phyloP scores from a whole-genome alignment of 2,329 filamentous ascomycete genomes.

The Aspergillus melleus region DNA sequence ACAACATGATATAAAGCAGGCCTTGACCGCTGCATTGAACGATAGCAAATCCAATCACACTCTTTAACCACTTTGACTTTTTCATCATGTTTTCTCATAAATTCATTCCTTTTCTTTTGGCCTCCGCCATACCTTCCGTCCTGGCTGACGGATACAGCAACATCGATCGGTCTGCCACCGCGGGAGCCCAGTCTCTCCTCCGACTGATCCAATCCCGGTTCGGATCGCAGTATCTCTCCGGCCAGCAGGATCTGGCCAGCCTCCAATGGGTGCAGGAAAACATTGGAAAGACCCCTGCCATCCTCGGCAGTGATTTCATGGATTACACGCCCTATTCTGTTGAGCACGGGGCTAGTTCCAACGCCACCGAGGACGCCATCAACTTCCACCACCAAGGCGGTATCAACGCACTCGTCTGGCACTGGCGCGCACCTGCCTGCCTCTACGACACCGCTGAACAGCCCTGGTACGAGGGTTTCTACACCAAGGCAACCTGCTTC shows the following conservation, averaged over 20 bases:
- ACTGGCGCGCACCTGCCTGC: slow-evolving; percentile 10
- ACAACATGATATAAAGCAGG: not conserved
- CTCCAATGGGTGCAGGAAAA: slow-evolving; percentile 5
- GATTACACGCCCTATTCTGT: not conserved
- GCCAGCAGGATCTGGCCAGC: slow-evolving; percentile 3
- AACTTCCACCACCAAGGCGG: slow-evolving; percentile 1
- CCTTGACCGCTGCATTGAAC: not conserved
- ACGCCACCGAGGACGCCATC: slow-evolving; percentile 10
- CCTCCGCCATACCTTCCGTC: not conserved
- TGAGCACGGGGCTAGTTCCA: slow-evolving; percentile 3
- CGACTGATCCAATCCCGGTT: slow-evolving; percentile 2
- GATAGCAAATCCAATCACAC: not conserved
- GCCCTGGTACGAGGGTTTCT: not conserved
- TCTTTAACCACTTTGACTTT: not conserved
- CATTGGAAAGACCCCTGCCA: not conserved
- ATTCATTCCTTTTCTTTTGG: slow-evolving; percentile 2
- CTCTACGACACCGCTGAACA: not conserved
- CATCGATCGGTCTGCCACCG: not conserved
- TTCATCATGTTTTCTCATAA: not conserved
- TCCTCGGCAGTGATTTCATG: not conserved
- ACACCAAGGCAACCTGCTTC: not conserved
- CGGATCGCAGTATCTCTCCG: not conserved
- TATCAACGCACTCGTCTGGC: slow-evolving; percentile 13
- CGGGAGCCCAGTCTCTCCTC: slow-evolving; percentile 1
- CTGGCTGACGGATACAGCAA: slow-evolving; percentile 2